Base-by-base conservation (phyloP, 208 protist species). In the Trypanosoma brucei region DNA sequence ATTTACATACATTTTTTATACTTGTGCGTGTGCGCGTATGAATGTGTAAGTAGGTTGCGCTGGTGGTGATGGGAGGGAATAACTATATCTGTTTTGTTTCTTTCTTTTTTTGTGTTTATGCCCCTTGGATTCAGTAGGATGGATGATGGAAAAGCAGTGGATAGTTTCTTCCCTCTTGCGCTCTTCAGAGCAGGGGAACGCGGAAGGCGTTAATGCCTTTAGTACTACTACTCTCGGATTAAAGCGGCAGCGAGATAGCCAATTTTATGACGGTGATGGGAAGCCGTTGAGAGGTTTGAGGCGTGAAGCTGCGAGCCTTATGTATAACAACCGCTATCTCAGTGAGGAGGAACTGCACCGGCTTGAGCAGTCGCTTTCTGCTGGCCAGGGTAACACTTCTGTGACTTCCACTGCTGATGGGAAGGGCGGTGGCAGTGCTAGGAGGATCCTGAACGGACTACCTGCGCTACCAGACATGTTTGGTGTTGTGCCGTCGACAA, bases 381-480 rank as follows among this genome's bases (percentile, higher is more conserved):
- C 30, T 31, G 58, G 64, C 2, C 22, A 64, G 30, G 37, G 54
- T 22, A 34, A 30, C 42, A 38, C 61, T 31, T 14, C 40, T 31
- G 42, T 22, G 2, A 3, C 39, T 33, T 5, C 36, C 22, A 14
- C 14, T n/a, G 53, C 37, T 36, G n/a, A 31, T 36, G 44, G 22
- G 3, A 49, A 31, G 4, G 31, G 44, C 11, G 6, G 56, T 31
- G 56, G 3, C 14, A n/a, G 33, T 8, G 55, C 34, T 2, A 39
- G 60, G 3, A 60, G 38, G 22, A 22, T 46, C 30, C 38, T 13
- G 5, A 35, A 57, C 30, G 49, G 54, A 37, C 31, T 69, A 8
- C 62, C 65, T 6, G 51, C 49, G 13, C 56, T 62, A 7, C 71
- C 71, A 8, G 65, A 77, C 49, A 77, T 77, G 71, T 77, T 77